phyloP scores from a whole-genome alignment of 371 early-diverging fungal genomes.

The Mucor circinelloides region DNA sequence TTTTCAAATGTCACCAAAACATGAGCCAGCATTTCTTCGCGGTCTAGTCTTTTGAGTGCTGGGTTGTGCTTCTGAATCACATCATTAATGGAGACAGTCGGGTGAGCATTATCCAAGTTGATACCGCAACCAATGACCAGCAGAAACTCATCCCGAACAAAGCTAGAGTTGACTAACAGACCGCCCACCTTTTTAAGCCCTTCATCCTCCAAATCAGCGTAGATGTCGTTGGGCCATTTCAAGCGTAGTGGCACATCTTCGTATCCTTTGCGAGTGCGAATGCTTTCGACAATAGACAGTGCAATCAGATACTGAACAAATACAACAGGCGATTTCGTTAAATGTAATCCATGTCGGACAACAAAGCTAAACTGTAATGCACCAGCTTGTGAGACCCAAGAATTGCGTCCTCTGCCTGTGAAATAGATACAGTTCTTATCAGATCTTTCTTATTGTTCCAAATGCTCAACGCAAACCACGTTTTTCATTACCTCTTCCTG shows the following conservation, averaged over 20 bases:
- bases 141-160: constrained; percentile 62
- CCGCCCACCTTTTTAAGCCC: constrained; percentile 80
- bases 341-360: constrained; percentile 61
- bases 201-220: constrained; percentile 48
- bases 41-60: constrained; percentile 37
- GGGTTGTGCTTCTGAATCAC: constrained; percentile 64
- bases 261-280: constrained; percentile 68
- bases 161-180: constrained; percentile 80
- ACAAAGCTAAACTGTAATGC: constrained; percentile 84
- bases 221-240: constrained; percentile 97
- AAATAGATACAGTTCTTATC: background rate
- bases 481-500: constrained; percentile 69
- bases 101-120: constrained; percentile 78
- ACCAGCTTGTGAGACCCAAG: constrained; percentile 90
- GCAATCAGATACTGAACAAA: constrained; percentile 91
- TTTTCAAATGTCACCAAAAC: constrained; percentile 74
- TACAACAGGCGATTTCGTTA: constrained; percentile 61
- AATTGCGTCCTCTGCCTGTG: constrained; percentile 75
- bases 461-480: background rate
- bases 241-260: constrained; percentile 74
- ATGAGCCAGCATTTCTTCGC: constrained; percentile 73
- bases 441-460: constrained; percentile 7
- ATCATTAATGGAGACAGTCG: constrained; percentile 84
- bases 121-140: constrained; percentile 82
- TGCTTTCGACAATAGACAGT: constrained; percentile 80